Conservation (phyloP, 331 rosid species). For the Saraca asoca region DNA sequence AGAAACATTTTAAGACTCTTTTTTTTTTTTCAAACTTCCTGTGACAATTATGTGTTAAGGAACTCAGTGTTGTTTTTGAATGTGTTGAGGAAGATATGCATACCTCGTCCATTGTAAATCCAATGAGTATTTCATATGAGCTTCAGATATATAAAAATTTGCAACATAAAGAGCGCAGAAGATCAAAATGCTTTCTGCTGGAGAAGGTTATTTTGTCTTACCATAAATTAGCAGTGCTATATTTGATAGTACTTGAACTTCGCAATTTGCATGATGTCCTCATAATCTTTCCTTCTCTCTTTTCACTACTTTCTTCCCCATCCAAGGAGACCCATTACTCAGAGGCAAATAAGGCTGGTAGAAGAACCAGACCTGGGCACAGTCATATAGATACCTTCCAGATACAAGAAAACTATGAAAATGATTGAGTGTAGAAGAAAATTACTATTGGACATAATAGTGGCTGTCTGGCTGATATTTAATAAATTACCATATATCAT, state of each 20-base stretch:
- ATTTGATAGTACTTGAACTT: no score
- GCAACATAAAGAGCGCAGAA: not conserved
- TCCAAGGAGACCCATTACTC: no score
- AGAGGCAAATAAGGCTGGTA: not conserved
- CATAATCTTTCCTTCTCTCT: not conserved
- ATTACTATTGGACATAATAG: not conserved
- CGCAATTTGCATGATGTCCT: not conserved
- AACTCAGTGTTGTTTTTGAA: not conserved
- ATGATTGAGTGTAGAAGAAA: not conserved
- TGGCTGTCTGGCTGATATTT: not conserved
- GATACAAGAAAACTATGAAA: not conserved
- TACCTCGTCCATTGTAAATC: not conserved
- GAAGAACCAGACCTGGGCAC: not conserved
- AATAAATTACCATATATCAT: not conserved
- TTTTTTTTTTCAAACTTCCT: no score
- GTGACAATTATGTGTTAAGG: not conserved
- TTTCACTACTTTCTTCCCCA: not conserved
- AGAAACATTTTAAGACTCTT: no score
- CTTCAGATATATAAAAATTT: not conserved
- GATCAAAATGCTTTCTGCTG: not conserved
- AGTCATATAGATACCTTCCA: not conserved
- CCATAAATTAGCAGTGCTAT: not conserved
- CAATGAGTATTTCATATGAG: not conserved
- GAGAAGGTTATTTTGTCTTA: not conserved
- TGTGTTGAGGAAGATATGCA: slow-evolving; percentile 1